phyloP scores from a whole-genome alignment of 164 flowering plant species.

The Kalanchoe fedtschenkoi region DNA sequence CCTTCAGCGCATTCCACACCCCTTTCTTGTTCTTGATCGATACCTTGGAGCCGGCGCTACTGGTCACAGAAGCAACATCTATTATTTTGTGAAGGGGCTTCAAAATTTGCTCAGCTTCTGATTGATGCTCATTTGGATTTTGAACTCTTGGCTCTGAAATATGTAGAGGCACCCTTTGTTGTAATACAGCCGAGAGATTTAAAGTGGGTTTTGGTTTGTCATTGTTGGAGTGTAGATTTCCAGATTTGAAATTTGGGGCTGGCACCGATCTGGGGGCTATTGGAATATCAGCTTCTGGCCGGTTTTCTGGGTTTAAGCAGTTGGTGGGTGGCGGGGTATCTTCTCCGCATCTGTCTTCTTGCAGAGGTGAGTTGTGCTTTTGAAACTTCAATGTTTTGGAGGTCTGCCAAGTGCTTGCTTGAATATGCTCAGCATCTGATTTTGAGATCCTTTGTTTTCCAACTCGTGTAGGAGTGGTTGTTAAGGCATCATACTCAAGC shows the following conservation, averaged over 20 bases:
- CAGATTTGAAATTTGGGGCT: slow-evolving; percentile 14
- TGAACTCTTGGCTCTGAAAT: too few species aligned
- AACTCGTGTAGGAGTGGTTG: slow-evolving; percentile 17
- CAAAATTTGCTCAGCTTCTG: too few species aligned
- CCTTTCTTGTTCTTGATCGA: too few species aligned
- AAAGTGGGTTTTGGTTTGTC: neutral
- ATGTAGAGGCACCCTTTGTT: too few species aligned
- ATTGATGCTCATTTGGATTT: too few species aligned
- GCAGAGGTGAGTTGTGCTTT: slow-evolving; percentile 8
- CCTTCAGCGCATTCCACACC: too few species aligned
- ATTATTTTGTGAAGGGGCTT: too few species aligned
- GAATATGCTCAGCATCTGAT: slow-evolving; percentile 16
- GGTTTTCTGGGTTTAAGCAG: too few species aligned
- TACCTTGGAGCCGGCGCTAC: too few species aligned
- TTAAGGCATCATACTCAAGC: slow-evolving; percentile 38
- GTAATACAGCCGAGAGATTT: too few species aligned
- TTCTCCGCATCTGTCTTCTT: slow-evolving; percentile 15
- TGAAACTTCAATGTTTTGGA: neutral
- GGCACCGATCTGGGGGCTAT: slow-evolving; percentile 1
- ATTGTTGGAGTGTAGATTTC: slow-evolving; percentile 20
- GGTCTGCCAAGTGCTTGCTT: neutral
- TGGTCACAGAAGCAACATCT: too few species aligned
- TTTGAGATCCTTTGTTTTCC: slow-evolving; percentile 9
- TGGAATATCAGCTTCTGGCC: slow-evolving; percentile 6
- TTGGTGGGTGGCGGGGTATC: too few species aligned